Evolutionary conservation across 1,284 basidiomycete species (phyloP), one percentile per base, ranked within the genome.

Genomic region (Albatrellus sp.): DNA sequence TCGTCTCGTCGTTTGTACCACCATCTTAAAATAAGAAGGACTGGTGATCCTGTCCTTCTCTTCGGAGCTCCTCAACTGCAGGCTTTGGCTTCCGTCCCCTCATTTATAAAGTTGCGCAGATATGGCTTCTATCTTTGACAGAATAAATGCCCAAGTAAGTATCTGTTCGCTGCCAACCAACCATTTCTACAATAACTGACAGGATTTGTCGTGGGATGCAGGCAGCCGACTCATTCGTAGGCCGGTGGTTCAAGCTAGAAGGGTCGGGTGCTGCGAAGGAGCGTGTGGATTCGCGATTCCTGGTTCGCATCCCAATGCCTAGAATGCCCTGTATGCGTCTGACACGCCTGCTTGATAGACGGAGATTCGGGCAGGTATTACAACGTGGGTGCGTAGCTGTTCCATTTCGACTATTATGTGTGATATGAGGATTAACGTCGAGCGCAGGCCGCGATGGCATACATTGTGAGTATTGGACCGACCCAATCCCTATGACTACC

Each of bases 191-290:
- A 14, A 16, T 31, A 8, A 33, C 49, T 16, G 47, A 31, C 36
- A 14, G 14, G 33, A 17, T 16, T 37, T 46, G 11, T 17, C 14
- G n/a, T 31, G 7, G 29, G 13, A 17, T 43, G 5, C 9, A 78
- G 80, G 72, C 90, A 44, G 90, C 90, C 10, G 68, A 70, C 56
- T 82, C 83, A 20, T 63, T 66, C 45, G 66, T 89, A 31, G 90
- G 90, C 42, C 69, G 76, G 56, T 89, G 83, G 77, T 92, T 93
- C 69, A 72, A 77, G 42, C 70, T 93, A 28, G 89, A 91, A 54
- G 89, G 88, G 10, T 84, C 78, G 34, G 89, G 88, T 17, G 83
- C 81, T 57, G 70, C 75, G 24, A 75, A 76, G 46, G 82, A 84
- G 58, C 78, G 90, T 48, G 64, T 68, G 45, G 87, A 85, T 20